A percentile compares a stretch with the other conserved stretches of the same genome.
Conservation (phyloP, 2,329 filamentous ascomycete genomes). For the Sarocladium oryzae region DNA sequence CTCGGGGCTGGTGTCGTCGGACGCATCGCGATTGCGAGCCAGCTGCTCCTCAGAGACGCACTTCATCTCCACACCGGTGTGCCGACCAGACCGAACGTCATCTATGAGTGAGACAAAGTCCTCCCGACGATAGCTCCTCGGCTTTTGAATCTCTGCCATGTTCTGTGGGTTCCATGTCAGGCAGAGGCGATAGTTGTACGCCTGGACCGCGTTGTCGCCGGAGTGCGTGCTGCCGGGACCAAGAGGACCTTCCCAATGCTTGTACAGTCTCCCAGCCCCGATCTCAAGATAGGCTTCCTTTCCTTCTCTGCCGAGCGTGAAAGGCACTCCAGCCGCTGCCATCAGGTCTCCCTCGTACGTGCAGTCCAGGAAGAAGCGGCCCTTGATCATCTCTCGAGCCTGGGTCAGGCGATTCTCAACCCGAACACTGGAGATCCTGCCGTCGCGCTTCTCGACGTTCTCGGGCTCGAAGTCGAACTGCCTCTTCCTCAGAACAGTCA, state of each 20-base stretch:
- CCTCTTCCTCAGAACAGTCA: neutral
- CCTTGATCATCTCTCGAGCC: neutral
- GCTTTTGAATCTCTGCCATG: neutral
- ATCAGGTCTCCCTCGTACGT: constrained; percentile 9
- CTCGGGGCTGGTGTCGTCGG: neutral
- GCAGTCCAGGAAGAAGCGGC: constrained; percentile 6
- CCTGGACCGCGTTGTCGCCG: constrained; percentile 6
- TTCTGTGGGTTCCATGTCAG: neutral
- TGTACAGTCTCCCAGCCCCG: constrained; percentile 1
- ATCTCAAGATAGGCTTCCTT: neutral
- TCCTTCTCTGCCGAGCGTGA: neutral
- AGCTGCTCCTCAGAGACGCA: neutral
- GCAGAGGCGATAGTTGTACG: constrained; percentile 8
- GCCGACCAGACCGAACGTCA: constrained; percentile 1
- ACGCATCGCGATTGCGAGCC: neutral
- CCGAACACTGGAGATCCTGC: neutral
- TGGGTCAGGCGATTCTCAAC: neutral
- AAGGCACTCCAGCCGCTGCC: constrained; percentile 7
- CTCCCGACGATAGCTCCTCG: neutral
- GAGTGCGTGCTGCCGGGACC: constrained; percentile 2
- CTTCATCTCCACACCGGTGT: neutral
- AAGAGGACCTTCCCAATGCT: neutral
- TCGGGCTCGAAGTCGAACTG: constrained; percentile 6
- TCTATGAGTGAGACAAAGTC: neutral
- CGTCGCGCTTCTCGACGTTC: neutral